Evolutionary conservation across 2,329 filamentous ascomycete species (phyloP).

Genomic region (Alternaria ventricosa): DNA sequence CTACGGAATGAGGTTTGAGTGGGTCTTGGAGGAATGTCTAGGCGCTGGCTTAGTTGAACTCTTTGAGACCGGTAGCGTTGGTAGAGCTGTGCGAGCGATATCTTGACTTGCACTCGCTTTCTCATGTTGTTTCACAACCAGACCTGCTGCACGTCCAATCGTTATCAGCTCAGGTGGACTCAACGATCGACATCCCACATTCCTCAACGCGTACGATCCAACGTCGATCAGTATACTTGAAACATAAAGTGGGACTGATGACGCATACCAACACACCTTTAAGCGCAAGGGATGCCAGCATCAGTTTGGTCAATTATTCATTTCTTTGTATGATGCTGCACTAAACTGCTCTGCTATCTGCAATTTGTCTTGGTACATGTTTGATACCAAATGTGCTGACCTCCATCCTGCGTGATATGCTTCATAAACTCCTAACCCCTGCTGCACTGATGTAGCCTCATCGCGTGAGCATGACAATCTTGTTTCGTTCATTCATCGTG

Average conservation of each 20-base stretch:
- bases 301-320: not conserved
- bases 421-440: conserved; percentile 4
- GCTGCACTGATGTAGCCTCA: not conserved
- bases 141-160: not conserved
- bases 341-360: not conserved
- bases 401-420: not conserved
- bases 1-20: conserved; percentile 72
- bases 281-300: not conserved
- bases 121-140: not conserved
- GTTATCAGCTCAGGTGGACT: not conserved
- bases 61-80: conserved; percentile 78
- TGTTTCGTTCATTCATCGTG: not conserved
- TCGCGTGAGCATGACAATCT: conserved; percentile 8
- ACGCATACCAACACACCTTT: not conserved
- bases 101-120: not conserved
- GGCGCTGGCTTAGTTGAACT: conserved; percentile 74
- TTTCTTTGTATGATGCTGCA: not conserved
- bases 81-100: conserved; percentile 62
- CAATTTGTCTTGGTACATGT: conserved; percentile 7
- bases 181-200: not conserved
- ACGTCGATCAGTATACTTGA: conserved; percentile 1
- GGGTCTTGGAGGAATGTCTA: conserved; percentile 73
- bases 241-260: not conserved
- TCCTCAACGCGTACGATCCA: not conserved
- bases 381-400: not conserved